phyloP scores from a whole-genome alignment of 129 eudicot genomes.

The Lonicera japonica region DNA sequence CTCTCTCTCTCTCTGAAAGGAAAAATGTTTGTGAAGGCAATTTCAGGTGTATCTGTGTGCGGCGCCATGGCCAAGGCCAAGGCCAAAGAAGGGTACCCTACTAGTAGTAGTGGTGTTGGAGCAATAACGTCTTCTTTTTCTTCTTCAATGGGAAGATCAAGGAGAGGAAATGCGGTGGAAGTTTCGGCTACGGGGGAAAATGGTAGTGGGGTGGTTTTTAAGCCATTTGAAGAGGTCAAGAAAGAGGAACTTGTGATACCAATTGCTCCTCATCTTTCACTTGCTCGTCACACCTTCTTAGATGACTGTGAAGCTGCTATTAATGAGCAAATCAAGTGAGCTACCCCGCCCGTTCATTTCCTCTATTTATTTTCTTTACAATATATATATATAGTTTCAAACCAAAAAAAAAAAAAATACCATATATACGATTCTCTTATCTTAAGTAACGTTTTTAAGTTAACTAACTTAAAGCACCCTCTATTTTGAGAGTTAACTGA shows the following conservation, averaged over 20 bases:
- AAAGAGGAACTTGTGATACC: slow-evolving; percentile 63
- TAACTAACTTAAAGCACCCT: no score
- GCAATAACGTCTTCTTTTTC: background rate
- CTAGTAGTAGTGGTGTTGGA: background rate
- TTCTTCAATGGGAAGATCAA: slow-evolving; percentile 8
- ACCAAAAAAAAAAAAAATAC: no score
- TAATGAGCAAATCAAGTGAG: slow-evolving; percentile 92
- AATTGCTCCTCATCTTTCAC: slow-evolving; percentile 42
- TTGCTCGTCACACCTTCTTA: slow-evolving; percentile 59
- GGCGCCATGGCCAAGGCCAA: no score
- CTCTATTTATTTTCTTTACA: no score
- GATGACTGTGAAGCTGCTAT: slow-evolving; percentile 82
- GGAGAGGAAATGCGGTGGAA: slow-evolving; percentile 17
- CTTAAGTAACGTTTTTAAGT: no score
- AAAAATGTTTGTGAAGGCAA: slow-evolving; percentile 33
- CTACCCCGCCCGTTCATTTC: background rate
- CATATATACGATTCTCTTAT: no score
- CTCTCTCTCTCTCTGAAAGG: background rate
- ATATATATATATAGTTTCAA: no score
- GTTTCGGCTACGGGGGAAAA: slow-evolving; percentile 33
- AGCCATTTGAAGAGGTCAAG: slow-evolving; percentile 85
- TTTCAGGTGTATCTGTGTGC: slow-evolving; percentile 21
- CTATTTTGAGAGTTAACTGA: no score
- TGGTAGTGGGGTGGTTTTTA: slow-evolving; percentile 49
- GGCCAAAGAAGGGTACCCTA: background rate